Evolutionary conservation across 371 early-diverging fungal species (phyloP), one percentile per base, ranked within the genome.

Genomic region (Rhizopus sp.): DNA sequence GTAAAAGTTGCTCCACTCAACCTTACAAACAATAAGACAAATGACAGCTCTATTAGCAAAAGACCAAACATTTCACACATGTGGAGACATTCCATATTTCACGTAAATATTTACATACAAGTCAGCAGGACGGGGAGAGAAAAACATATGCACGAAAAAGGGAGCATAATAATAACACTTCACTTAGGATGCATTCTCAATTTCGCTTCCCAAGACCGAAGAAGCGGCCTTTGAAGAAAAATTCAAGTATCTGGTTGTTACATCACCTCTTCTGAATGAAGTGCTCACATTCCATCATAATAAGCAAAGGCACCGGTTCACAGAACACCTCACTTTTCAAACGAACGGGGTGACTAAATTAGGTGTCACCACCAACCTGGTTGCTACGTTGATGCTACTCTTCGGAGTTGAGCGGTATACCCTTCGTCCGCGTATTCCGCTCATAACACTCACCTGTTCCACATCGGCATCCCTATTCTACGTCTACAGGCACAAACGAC

Each of bases 171-270:
- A 13, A 13, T 41, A 41, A 12, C 41, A n/a, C 15, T 41, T 41
- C 10, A 6, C 16, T 8, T 52, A 77, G 77, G 77, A 72, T 33
- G 62, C 70, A 0, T 77, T 73, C 47, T 69, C 74, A 8, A 63
- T 68, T 6, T 67, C 70, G n/a, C 51, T 83, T 4, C 72, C 84
- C 3, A 62, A 75, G 32, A 58, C 70, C 9, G 85, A 85, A 62
- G 84, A 85, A 67, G 67, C 69, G 32, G 82, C 80, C 15, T 87
- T 87, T 63, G 85, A 85, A 59, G 87, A 87, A 39, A 81, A 82
- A 12, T 84, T 87, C 68, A 85, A 83, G 53, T 85, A 85, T 60
- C 61, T 85, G 15, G 77, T 87, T 46, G 83, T 80, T 29, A 84
- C 86, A 1, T 87, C 87, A 0, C 82, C 86, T 1, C 73, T 87